A percentile compares a stretch with the other conserved stretches of the same genome.
Conservation (phyloP, 768 basidiomycete species). For the Leccinum uliginosum region DNA sequence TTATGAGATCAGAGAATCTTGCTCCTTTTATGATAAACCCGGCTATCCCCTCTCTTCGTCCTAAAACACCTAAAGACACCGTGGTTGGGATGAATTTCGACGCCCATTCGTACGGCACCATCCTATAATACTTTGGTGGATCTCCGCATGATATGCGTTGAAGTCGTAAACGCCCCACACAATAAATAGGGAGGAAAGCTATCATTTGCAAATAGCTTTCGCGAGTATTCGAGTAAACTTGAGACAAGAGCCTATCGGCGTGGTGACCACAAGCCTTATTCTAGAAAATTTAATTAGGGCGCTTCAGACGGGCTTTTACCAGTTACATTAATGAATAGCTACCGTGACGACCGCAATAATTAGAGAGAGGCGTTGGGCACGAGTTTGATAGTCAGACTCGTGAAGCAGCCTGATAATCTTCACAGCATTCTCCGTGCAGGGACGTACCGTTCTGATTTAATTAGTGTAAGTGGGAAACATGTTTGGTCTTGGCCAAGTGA, state of each 20-base stretch:
- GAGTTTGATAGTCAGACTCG: constrained; percentile 15
- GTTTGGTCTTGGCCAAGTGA: not conserved
- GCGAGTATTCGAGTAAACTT: constrained; percentile 20
- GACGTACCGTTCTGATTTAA: constrained; percentile 13
- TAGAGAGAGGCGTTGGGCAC: constrained; percentile 20
- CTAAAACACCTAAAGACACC: constrained; percentile 18
- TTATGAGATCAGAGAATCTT: constrained; percentile 15
- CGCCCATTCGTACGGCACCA: constrained; percentile 17
- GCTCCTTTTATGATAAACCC: constrained; percentile 15
- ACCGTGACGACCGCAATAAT: constrained; percentile 19
- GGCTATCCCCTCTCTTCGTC: constrained; percentile 5
- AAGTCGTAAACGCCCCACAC: constrained; percentile 18
- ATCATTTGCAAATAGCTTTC: constrained; percentile 16
- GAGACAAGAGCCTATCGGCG: constrained; percentile 7
- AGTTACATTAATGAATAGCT: constrained; percentile 15
- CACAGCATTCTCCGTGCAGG: not conserved
- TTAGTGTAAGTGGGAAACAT: constrained; percentile 6
- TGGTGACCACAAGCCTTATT: constrained; percentile 19
- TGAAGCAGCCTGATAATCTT: not conserved
- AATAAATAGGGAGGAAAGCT: constrained; percentile 4
- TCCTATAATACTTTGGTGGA: constrained; percentile 18
- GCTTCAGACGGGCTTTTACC: constrained; percentile 6
- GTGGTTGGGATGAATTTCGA: constrained; percentile 17
- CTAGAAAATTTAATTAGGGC: constrained; percentile 18
- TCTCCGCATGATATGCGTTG: constrained; percentile 27